Evolutionary conservation across 1,139 yeast genomes (phyloP), one percentile per base, ranked within the genome.

Genomic region (Yamadazyma membranifaciens): DNA sequence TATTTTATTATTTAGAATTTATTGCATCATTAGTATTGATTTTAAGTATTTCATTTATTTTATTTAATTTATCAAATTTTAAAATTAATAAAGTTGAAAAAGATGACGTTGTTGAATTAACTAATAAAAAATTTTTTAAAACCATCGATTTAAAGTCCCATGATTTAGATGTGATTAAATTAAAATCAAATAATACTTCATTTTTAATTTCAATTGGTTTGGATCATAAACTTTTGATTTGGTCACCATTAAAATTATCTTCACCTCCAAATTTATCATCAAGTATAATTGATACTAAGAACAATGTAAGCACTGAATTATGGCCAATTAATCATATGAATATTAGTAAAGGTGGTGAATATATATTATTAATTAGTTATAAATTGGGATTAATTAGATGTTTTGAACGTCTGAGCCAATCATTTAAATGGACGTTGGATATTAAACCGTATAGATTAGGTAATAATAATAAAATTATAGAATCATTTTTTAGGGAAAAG

Each of bases 261-360:
- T 40, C 39, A 4, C 72, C 86, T 65, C 46, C 64, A 54, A 51
- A 81, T 68, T 44, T 65, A 43, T 39, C 83, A 67, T 45, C 76
- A 62, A 41, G 71, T 49, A 41, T 65, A 6, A 45, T 35, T 3
- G 36, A 43, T 0, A 15, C 25, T 13, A 12, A 24, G 6, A 61
- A 67, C 31, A 38, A 36, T 14, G 36, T 31, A 20, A 41, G 41
- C 9, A 9, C 41, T 2, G 75, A 76, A 31, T 65, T 80, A 37
- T 81, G 92, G 87, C 95, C 95, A 0, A 70, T 87, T 0, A 74
- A 81, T 15, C 77, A 76, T 46, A 67, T 81, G 11, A 75, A 75
- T 22, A 66, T 86, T 46, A 80, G 87, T 45, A 73, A 78, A 35
- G 75, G 78, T 39, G 87, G 88, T 1, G 73, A 75, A 37, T 74